Conservation (phyloP, 1,284 basidiomycete species). For the Pascua sp. region DNA sequence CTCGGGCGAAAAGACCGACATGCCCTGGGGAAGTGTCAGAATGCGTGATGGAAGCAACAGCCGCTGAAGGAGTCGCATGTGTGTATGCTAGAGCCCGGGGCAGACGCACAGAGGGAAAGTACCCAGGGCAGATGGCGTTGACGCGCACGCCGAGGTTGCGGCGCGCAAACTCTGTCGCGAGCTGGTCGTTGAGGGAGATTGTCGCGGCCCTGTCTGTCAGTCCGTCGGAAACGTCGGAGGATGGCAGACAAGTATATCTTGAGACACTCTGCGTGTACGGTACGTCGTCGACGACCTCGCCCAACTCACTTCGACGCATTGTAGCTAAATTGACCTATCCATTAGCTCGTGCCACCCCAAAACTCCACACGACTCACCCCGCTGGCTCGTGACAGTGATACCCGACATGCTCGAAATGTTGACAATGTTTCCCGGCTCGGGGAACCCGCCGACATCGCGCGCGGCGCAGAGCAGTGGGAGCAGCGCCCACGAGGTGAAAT, state of each 20-base stretch:
- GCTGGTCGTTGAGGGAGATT: slow-evolving; percentile 25
- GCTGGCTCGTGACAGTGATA: slow-evolving; percentile 13
- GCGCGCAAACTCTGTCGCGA: slow-evolving; percentile 30
- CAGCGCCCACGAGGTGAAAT: slow-evolving; percentile 49
- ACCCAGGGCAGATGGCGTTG: slow-evolving; percentile 27
- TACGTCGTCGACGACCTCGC: no score
- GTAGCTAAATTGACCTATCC: slow-evolving; percentile 30
- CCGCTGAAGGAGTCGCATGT: background rate
- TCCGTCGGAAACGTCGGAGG: background rate
- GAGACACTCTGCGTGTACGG: no score
- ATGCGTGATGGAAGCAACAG: background rate
- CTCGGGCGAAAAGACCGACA: slow-evolving; percentile 33
- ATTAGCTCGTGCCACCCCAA: no score
- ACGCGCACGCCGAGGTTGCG: slow-evolving; percentile 29
- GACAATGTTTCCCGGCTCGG: slow-evolving; percentile 46
- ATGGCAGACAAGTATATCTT: no score
- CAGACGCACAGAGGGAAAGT: slow-evolving; percentile 24
- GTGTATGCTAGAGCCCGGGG: background rate
- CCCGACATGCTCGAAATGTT: slow-evolving; percentile 34
- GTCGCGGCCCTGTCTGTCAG: slow-evolving; percentile 29
- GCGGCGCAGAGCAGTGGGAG: slow-evolving; percentile 44
- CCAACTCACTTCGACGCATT: slow-evolving; percentile 43
- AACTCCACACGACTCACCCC: slow-evolving; percentile 29
- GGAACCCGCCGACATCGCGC: slow-evolving; percentile 29
- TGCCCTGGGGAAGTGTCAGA: slow-evolving; percentile 28